Percentiles rank a stretch among this genome's conserved stretches.
Evolutionary conservation across 805 yeast species (phyloP).

Genomic region (Candida quercuum): DNA sequence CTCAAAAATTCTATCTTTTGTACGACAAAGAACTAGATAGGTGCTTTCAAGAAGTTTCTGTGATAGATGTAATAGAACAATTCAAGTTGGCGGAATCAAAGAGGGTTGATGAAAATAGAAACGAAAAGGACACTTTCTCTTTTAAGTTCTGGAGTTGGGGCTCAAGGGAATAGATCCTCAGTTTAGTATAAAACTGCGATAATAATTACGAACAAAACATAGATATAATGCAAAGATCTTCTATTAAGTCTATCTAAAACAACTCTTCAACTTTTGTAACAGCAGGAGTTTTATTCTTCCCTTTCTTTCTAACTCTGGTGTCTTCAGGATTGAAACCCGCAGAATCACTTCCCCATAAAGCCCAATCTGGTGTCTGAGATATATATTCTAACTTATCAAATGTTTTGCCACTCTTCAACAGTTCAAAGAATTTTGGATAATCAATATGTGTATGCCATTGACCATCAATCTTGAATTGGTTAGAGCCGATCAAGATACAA

Average conservation of each 20-base stretch:
- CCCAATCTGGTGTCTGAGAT: constrained; percentile 84
- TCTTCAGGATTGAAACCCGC: constrained; percentile 92
- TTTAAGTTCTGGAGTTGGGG: no score
- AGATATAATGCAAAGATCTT: neutral
- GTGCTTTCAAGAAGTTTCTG: constrained; percentile 31
- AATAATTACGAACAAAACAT: constrained; percentile 1
- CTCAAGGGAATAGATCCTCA: no score
- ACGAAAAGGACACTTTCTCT: no score
- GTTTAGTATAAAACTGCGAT: no score
- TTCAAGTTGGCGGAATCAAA: neutral
- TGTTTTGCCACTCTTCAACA: constrained; percentile 55
- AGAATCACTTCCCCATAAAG: constrained; percentile 76
- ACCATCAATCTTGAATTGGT: constrained; percentile 60
- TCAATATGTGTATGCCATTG: constrained; percentile 89
- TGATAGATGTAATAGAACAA: constrained; percentile 8
- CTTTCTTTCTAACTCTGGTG: constrained; percentile 34
- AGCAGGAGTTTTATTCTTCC: constrained; percentile 11
- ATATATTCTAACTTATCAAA: constrained; percentile 80
- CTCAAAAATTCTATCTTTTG: constrained; percentile 49
- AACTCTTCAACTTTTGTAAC: constrained; percentile 4
- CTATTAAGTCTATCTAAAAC: neutral
- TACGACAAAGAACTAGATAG: constrained; percentile 37
- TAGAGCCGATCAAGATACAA: constrained; percentile 79
- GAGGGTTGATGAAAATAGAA: neutral
- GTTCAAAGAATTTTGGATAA: constrained; percentile 67